Conservation (phyloP, 768 basidiomycete genomes). For the Gymnopilus dilepis region DNA sequence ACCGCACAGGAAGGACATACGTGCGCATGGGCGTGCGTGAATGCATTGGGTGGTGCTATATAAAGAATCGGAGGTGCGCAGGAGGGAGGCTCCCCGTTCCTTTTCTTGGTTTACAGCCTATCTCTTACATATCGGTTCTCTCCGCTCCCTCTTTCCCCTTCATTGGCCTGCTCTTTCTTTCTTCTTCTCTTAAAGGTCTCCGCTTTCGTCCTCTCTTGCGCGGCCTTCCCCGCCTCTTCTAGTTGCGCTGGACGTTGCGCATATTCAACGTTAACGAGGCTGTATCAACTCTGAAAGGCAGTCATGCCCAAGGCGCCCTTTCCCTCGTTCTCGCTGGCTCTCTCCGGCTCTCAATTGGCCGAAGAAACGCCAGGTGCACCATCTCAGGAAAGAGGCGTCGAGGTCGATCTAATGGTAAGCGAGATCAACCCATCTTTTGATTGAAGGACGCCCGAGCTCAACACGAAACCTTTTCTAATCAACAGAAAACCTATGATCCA, state of each 20-base stretch:
- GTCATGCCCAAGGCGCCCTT: slow-evolving; percentile 24
- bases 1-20: neutral
- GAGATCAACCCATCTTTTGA: neutral
- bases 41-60: slow-evolving; percentile 4
- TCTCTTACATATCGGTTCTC: slow-evolving; percentile 4
- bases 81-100: slow-evolving; percentile 1
- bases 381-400: slow-evolving; percentile 4
- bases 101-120: slow-evolving; percentile 1
- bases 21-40: slow-evolving; percentile 5
- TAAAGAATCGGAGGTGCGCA: neutral
- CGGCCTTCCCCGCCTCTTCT: neutral
- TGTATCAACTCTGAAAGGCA: neutral
- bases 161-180: neutral
- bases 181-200: neutral
- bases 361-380: neutral
- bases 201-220: neutral
- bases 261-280: neutral
- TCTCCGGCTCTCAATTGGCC: slow-evolving; percentile 11
- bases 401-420: slow-evolving; percentile 23
- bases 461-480: neutral
- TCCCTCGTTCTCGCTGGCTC: slow-evolving; percentile 26
- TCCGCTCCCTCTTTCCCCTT: neutral
- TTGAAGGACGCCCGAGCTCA: neutral
- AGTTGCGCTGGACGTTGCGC: slow-evolving; percentile 16
- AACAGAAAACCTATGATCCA: slow-evolving; percentile 23